These are phyloP conservation scores for Aspergillus alliaceus DNA, from an alignment of 2,329 filamentous ascomycete species.

Conservation along the genomic window DNA sequence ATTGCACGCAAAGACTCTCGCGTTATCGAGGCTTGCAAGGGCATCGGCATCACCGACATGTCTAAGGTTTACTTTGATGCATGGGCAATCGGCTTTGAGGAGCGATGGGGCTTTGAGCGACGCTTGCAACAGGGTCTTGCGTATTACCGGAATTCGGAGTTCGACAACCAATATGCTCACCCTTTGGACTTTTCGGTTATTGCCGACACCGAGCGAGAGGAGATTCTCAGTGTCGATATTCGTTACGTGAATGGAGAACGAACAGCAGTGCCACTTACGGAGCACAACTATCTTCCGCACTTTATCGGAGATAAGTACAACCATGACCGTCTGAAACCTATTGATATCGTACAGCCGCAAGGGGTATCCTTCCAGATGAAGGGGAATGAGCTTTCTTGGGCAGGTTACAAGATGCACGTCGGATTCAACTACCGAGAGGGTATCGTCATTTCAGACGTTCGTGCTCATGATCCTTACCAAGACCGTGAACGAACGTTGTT, in stretches of 20 bases:
- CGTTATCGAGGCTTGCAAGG: constrained; percentile 34
- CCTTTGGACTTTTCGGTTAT: constrained; percentile 29
- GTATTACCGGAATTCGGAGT: constrained; percentile 30
- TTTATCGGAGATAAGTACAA: not conserved
- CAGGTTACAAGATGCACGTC: constrained; percentile 39
- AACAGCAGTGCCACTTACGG: not conserved
- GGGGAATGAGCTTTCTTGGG: constrained; percentile 30
- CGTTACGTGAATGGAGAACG: constrained; percentile 3
- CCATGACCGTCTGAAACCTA: constrained; percentile 8
- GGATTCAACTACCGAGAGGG: constrained; percentile 55
- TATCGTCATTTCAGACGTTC: constrained; percentile 54
- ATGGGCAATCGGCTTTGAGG: constrained; percentile 39
- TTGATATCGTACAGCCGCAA: constrained; percentile 29
- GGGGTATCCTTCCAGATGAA: constrained; percentile 31
- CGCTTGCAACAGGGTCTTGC: constrained; percentile 35
- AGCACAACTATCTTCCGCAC: constrained; percentile 5
- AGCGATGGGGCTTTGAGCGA: constrained; percentile 35
- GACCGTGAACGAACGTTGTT: constrained; percentile 30
- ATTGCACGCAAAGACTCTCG: constrained; percentile 34
- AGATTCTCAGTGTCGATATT: constrained; percentile 28
- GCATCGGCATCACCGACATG: constrained; percentile 38
- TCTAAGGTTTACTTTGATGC: constrained; percentile 34
- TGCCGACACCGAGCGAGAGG: constrained; percentile 28
- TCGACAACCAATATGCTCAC: constrained; percentile 35
- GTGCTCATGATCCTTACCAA: constrained; percentile 28